A percentile compares a stretch with the other conserved stretches of the same genome.
Conservation (phyloP, 1,284 basidiomycete species). For the Entoloma clypeatum region DNA sequence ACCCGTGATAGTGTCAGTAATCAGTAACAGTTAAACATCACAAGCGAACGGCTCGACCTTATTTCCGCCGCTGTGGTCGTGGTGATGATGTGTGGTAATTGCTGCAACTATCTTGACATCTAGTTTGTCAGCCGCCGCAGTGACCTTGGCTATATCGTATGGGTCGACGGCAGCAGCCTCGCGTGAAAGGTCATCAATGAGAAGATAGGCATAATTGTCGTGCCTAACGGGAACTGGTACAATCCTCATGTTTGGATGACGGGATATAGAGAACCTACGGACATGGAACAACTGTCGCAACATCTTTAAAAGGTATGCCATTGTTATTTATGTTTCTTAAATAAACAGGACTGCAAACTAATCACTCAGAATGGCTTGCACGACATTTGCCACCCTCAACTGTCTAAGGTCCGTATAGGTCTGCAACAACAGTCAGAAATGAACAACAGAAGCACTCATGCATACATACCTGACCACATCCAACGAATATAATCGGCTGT, state of each 20-base stretch:
- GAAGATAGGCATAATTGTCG: conserved; percentile 88
- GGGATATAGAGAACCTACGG: conserved; percentile 12
- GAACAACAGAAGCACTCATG: conserved; percentile 1
- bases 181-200: conserved; percentile 69
- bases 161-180: conserved; percentile 80
- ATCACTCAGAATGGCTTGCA: conserved; percentile 83
- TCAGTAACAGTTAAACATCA: conserved; percentile 4
- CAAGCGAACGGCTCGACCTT: conserved; percentile 27
- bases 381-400: conserved; percentile 87
- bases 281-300: conserved; percentile 12
- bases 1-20: conserved; percentile 6
- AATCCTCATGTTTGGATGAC: conserved; percentile 55
- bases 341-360: conserved; percentile 28
- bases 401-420: conserved; percentile 94
- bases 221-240: conserved; percentile 73
- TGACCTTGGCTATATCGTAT: conserved; percentile 77
- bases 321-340: not conserved
- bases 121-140: conserved; percentile 61
- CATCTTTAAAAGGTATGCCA: conserved; percentile 9
- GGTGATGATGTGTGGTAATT: conserved; percentile 87
- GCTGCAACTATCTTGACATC: conserved; percentile 68
- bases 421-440: conserved; percentile 38
- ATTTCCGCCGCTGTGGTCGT: conserved; percentile 86
- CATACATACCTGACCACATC: conserved; percentile 81
- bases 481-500: conserved; percentile 94